Evolutionary conservation across 495 filamentous ascomycete species (phyloP).

Genomic region (Annulohypoxylon maeteangense): DNA sequence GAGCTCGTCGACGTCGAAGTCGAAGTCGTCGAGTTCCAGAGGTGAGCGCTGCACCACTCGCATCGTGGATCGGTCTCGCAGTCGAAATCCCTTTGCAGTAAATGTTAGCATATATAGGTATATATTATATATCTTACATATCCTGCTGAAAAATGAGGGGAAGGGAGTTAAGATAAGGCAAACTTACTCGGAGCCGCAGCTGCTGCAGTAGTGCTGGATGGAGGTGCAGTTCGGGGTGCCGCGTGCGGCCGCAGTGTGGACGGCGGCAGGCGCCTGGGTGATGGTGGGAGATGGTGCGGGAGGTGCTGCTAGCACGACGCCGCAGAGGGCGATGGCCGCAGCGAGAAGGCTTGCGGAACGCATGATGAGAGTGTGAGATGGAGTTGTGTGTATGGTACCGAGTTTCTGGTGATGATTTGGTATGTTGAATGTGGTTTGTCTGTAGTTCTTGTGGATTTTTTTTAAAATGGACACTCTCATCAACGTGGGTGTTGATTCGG

Average conservation of each 20-base stretch:
- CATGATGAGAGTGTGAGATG: conserved; percentile 25
- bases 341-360: conserved; percentile 22
- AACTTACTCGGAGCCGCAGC: conserved; percentile 39
- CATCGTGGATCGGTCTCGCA: conserved; percentile 43
- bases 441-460: background rate
- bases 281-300: background rate
- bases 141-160: too few relatives aligned
- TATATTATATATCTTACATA: background rate
- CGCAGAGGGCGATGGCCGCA: conserved; percentile 35
- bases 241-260: conserved; percentile 7
- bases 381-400: background rate
- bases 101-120: background rate
- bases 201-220: conserved; percentile 42
- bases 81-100: conserved; percentile 33
- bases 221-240: conserved; percentile 37
- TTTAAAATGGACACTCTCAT: background rate
- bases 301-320: conserved; percentile 21
- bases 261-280: background rate
- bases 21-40: conserved; percentile 1
- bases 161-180: background rate
- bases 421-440: background rate
- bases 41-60: conserved; percentile 44
- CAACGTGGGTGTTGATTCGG: background rate
- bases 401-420: background rate
- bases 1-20: background rate